These are phyloP conservation scores for Penicillium occitanis DNA, from an alignment of 2,329 filamentous ascomycete genomes.

Conservation along the genomic window DNA sequence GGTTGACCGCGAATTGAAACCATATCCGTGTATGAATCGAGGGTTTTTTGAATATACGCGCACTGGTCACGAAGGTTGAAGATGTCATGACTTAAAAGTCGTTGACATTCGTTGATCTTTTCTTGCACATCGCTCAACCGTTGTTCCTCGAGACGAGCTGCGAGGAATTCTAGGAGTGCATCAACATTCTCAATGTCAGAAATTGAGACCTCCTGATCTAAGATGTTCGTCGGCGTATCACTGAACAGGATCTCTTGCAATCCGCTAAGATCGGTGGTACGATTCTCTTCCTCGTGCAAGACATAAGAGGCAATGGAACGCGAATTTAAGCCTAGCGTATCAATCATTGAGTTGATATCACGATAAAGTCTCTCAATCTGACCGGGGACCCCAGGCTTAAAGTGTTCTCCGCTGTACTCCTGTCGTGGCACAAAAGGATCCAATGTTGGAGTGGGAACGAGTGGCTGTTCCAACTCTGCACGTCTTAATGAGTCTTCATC, in stretches of 20 bases:
- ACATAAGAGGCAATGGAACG: constrained; percentile 63
- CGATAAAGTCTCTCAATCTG: constrained; percentile 52
- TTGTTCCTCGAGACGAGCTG: constrained; percentile 64
- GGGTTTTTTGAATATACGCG: constrained; percentile 74
- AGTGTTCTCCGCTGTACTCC: constrained; percentile 45
- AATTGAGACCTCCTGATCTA: constrained; percentile 72
- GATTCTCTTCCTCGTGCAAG: constrained; percentile 36
- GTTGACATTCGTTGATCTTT: constrained; percentile 67
- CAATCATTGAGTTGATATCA: constrained; percentile 75
- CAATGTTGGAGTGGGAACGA: constrained; percentile 45
- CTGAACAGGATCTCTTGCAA: constrained; percentile 53
- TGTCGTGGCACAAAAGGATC: constrained; percentile 53
- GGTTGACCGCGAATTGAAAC: constrained; percentile 68
- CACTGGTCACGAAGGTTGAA: constrained; percentile 71
- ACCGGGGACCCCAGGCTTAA: constrained; percentile 50
- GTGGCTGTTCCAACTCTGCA: constrained; percentile 44
- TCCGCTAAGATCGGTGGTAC: constrained; percentile 23
- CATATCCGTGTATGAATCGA: constrained; percentile 68
- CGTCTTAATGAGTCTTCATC: constrained; percentile 51
- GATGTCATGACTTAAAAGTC: constrained; percentile 66
- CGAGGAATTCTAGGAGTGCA: constrained; percentile 64
- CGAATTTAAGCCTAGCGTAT: constrained; percentile 84
- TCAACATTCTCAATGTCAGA: constrained; percentile 71
- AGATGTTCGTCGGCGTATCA: constrained; percentile 63
- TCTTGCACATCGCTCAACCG: constrained; percentile 66